Conservation (phyloP, 208 protist genomes). For the Jaenimonas drosophilae region DNA sequence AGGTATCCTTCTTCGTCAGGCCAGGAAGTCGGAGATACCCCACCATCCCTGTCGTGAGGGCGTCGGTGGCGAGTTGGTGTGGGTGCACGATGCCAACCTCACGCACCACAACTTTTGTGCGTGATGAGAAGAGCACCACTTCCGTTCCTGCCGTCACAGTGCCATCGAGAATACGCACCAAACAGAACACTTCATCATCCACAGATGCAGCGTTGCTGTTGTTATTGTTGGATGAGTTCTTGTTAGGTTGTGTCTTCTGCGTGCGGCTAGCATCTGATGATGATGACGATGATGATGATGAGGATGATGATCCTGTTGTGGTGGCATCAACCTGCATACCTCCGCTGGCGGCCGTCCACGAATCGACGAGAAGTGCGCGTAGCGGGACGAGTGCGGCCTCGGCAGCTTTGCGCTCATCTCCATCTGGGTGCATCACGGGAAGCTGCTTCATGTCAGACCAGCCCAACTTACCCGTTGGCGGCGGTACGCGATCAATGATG, state of each 20-base stretch:
- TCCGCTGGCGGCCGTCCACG: conserved; percentile 89
- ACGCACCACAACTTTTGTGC: conserved; percentile 66
- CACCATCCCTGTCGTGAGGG: conserved; percentile 91
- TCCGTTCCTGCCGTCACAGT: conserved; percentile 67
- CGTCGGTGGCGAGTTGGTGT: conserved; percentile 65
- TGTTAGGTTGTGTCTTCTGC: no score
- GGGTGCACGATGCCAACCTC: conserved; percentile 95
- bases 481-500: conserved; percentile 89
- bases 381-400: conserved; percentile 66
- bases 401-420: conserved; percentile 28
- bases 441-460: conserved; percentile 77
- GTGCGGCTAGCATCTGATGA: no score
- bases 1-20: conserved; percentile 74
- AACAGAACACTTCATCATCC: conserved; percentile 50
- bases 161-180: conserved; percentile 88
- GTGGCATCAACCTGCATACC: no score
- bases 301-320: no score
- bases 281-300: no score
- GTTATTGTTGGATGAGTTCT: no score
- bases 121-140: conserved; percentile 51
- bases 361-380: conserved; percentile 94
- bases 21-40: conserved; percentile 91
- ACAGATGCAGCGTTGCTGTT: conserved; percentile 11
- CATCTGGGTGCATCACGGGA: conserved; percentile 48
- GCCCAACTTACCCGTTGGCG: conserved; percentile 31